A percentile compares a stretch with the other conserved stretches of the same genome.
Conservation (phyloP, 1,284 basidiomycete genomes). For the Cutaneotrichosporon arboriforme region DNA sequence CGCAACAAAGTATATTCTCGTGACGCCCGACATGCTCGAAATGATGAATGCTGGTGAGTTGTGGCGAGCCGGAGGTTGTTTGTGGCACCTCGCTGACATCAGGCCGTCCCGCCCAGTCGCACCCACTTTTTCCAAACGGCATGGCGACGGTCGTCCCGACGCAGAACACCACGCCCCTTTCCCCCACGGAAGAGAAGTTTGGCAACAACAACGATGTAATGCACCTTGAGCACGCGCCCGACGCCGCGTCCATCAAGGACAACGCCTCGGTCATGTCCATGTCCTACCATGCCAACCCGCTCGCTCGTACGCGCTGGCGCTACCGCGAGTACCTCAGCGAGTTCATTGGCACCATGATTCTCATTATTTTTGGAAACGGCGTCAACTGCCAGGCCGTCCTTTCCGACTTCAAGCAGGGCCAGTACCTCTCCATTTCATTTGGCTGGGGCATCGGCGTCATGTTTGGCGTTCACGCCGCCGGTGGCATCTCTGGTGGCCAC, state of each 20-base stretch:
- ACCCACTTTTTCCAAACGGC: neutral
- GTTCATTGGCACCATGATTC: slow-evolving; percentile 16
- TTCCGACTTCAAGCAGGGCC: slow-evolving; percentile 5
- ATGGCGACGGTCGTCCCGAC: neutral
- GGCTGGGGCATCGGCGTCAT: slow-evolving; percentile 19
- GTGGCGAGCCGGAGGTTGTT: neutral
- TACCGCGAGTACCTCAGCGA: slow-evolving; percentile 12
- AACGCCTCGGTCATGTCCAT: neutral
- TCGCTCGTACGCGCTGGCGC: neutral
- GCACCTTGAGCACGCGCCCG: slow-evolving; percentile 3
- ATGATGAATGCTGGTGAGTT: slow-evolving; percentile 6
- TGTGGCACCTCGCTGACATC: neutral
- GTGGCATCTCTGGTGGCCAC: slow-evolving; percentile 25
- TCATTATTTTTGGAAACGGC: slow-evolving; percentile 17
- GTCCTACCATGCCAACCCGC: slow-evolving; percentile 4
- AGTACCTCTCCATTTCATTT: slow-evolving; percentile 13
- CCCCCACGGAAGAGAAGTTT: neutral
- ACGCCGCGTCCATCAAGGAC: neutral
- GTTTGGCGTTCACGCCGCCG: slow-evolving; percentile 11
- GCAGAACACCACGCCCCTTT: neutral
- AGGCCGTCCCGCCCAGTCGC: neutral
- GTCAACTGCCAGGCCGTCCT: slow-evolving; percentile 18
- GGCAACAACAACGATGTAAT: neutral
- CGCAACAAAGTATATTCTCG: slow-evolving; percentile 6
- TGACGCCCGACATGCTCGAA: slow-evolving; percentile 13